Evolutionary conservation across 2,329 filamentous ascomycete genomes (phyloP).

Genomic region (Fusarium kyushuense): DNA sequence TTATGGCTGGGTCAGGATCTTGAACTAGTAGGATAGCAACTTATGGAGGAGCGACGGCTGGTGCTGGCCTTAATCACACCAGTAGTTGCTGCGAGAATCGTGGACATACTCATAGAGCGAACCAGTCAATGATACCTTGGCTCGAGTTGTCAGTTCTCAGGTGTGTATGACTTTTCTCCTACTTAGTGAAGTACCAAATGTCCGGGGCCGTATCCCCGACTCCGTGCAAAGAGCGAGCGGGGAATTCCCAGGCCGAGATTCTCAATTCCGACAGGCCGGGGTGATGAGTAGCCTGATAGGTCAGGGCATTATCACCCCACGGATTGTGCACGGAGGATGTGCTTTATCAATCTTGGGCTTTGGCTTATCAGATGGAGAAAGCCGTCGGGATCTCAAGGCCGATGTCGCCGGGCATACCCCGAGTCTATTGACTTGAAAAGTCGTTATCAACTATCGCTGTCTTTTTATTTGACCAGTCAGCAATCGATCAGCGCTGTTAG

Average conservation of each 20-base stretch:
- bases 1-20: background rate
- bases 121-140: no score
- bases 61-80: no score
- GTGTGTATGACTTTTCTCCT: no score
- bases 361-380: slow-evolving; percentile 35
- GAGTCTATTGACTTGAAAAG: background rate
- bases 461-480: slow-evolving; percentile 36
- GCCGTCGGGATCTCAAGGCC: slow-evolving; percentile 8
- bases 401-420: slow-evolving; percentile 24
- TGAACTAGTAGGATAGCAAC: fast-evolving
- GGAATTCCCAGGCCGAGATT: slow-evolving; percentile 32
- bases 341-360: slow-evolving; percentile 36
- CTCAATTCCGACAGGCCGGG: background rate
- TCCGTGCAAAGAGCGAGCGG: slow-evolving; percentile 37
- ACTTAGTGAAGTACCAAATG: background rate
- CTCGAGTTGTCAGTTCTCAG: no score
- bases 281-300: background rate
- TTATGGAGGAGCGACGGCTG: no score
- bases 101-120: no score
- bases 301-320: background rate
- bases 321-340: background rate
- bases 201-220: slow-evolving; percentile 31
- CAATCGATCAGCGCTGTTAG: slow-evolving; percentile 27
- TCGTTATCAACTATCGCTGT: slow-evolving; percentile 33
- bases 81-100: no score